Evolutionary conservation across 176 grass and related monocot species (phyloP).

Genomic region (Puccinellia tenuiflora): DNA sequence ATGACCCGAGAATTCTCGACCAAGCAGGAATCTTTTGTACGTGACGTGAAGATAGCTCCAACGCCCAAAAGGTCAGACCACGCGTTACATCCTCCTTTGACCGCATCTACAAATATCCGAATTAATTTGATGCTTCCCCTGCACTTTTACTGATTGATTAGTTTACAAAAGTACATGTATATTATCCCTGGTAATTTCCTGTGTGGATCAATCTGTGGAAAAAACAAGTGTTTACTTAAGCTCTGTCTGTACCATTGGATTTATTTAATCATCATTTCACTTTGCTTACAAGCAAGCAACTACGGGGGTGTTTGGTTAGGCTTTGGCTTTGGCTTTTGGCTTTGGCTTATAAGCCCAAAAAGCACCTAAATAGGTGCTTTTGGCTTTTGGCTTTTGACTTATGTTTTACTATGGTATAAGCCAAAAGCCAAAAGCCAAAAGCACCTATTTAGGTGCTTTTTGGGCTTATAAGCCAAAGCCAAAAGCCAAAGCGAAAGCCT

Average conservation of each 20-base stretch:
- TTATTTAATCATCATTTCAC: slow-evolving; percentile 20
- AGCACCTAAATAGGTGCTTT: too few relatives aligned
- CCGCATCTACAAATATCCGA: neutral
- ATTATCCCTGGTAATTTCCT: neutral
- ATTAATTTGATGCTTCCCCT: neutral
- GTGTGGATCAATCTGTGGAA: neutral
- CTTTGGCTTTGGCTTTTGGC: too few relatives aligned
- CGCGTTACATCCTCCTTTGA: neutral
- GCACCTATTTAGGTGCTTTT: too few relatives aligned
- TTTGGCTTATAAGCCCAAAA: too few relatives aligned
- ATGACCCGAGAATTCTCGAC: slow-evolving; percentile 13
- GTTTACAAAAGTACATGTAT: too few relatives aligned
- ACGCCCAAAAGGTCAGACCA: slow-evolving; percentile 1
- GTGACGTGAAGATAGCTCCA: slow-evolving; percentile 36
- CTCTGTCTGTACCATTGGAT: neutral
- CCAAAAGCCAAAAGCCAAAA: too few relatives aligned
- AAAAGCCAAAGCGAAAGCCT: too few relatives aligned
- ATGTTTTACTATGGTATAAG: too few relatives aligned
- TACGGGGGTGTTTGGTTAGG: too few relatives aligned
- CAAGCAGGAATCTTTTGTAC: slow-evolving; percentile 24
- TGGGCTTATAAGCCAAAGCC: too few relatives aligned
- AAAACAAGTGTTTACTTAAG: neutral
- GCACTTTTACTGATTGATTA: too few relatives aligned
- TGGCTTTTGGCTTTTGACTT: too few relatives aligned
- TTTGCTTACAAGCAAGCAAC: slow-evolving; percentile 35